Evolutionary conservation across 2,329 filamentous ascomycete species (phyloP).

Genomic region (Aulographum hederae): DNA sequence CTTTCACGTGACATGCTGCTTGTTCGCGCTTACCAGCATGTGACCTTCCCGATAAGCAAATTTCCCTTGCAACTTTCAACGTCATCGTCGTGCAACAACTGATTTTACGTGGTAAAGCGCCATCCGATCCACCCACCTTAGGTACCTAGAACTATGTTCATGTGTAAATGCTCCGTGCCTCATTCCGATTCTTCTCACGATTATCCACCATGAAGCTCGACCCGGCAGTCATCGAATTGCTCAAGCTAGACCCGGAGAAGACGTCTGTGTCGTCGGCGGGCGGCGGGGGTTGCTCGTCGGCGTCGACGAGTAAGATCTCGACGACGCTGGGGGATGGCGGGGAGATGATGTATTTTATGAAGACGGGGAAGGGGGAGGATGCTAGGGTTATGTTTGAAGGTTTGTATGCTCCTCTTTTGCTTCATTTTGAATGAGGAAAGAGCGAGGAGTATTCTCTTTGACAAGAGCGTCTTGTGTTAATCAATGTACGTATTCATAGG

Average conservation of each 20-base stretch:
- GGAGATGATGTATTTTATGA: slow-evolving; percentile 48
- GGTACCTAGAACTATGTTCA: no score
- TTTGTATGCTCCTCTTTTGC: slow-evolving; percentile 15
- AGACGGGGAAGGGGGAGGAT: slow-evolving; percentile 42
- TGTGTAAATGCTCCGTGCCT: no score
- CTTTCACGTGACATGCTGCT: no score
- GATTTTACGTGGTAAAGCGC: no score
- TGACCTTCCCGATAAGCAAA: no score
- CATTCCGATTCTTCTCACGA: no score
- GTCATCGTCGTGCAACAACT: no score
- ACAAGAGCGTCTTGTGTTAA: slow-evolving; percentile 1
- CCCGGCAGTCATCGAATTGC: slow-evolving; percentile 39
- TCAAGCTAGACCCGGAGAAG: slow-evolving; percentile 36
- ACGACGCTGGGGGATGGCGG: slow-evolving; percentile 28
- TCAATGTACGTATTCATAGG: slow-evolving; percentile 25
- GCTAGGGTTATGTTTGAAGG: slow-evolving; percentile 54
- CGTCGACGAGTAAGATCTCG: slow-evolving; percentile 45
- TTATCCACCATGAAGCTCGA: slow-evolving; percentile 36
- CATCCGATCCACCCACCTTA: no score
- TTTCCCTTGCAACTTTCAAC: no score
- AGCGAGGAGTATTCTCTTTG: slow-evolving; percentile 4
- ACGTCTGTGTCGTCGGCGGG: slow-evolving; percentile 42
- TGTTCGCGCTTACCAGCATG: no score
- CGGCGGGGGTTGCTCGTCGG: slow-evolving; percentile 43
- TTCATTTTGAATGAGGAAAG: no score